Percentiles rank a stretch among this genome's conserved stretches.
These are phyloP conservation scores for Pichia terricola DNA, from an alignment of 1,139 yeast species.

Conservation along the genomic window DNA sequence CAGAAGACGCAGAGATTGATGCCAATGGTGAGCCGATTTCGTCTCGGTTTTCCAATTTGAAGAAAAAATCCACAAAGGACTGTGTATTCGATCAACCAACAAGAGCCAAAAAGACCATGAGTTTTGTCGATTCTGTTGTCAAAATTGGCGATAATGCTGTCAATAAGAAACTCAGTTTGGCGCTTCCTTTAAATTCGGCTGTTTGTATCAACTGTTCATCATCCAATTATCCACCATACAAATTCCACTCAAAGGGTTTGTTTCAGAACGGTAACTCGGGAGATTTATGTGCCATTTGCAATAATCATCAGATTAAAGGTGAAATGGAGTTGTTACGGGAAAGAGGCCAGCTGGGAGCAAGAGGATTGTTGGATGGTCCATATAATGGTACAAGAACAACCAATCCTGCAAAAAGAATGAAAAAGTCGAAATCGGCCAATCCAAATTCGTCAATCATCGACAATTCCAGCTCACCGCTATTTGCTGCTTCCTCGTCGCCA, in stretches of 20 bases:
- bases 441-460: constrained; percentile 5
- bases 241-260: constrained; percentile 24
- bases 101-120: constrained; percentile 22
- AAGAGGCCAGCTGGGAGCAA: constrained; percentile 24
- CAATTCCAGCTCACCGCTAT: constrained; percentile 9
- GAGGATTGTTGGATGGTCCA: constrained; percentile 26
- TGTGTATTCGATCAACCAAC: constrained; percentile 15
- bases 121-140: constrained; percentile 23
- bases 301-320: constrained; percentile 15
- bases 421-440: constrained; percentile 6
- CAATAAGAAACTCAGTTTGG: neutral
- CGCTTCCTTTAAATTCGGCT: neutral
- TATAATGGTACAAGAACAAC: constrained; percentile 10
- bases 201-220: constrained; percentile 26
- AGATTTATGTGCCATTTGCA: constrained; percentile 23
- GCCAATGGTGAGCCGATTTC: constrained; percentile 22
- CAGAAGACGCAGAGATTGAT: constrained; percentile 14
- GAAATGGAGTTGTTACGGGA: constrained; percentile 19
- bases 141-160: constrained; percentile 22
- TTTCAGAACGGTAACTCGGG: constrained; percentile 27
- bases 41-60: constrained; percentile 22
- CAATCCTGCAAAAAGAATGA: constrained; percentile 1
- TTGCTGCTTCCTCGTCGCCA: constrained; percentile 7
- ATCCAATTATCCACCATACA: constrained; percentile 23
- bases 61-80: constrained; percentile 7